Base-by-base conservation (phyloP, 1,284 basidiomycete genomes). In the Polyporus tsugae region DNA sequence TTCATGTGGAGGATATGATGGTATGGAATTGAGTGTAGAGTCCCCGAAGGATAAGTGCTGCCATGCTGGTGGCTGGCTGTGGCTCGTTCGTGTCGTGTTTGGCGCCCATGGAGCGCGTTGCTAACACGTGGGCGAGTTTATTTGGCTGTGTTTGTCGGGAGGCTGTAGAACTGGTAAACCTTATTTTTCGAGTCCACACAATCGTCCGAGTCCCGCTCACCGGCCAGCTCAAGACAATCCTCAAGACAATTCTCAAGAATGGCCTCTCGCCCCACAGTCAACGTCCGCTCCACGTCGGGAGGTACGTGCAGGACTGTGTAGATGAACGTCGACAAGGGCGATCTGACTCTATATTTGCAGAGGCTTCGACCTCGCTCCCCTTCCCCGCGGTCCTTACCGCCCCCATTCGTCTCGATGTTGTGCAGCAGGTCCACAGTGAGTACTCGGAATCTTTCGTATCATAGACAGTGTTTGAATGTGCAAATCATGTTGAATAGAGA, bases 321-420 rank as follows among this genome's bases (percentile, higher is more conserved):
- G n/a, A 17, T 15, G n/a, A n/a, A 1, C 4, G 9, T n/a, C 15
- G 42, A 33, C 38, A 11, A 29, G 33, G 22, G 60, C 25, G 13
- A 42, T 67, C 64, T 74, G 67, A 73, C 35, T 60, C 25, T 52
- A 41, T 60, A 17, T 22, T 39, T 73, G 36, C 78, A 93, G 95
- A 95, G 91, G 87, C 94, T 70, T 94, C 95, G 64, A 88, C 89
- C 82, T 97, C 96, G 68, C 90, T 98, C 72, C 93, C 96, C 70
- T 92, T 98, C 79, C 97, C 97, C 72, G 95, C 96, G 78, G 98
- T 99, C 81, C 89, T 99, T 81, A 97, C 96, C 79, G 98, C 97
- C 62, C 97, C 98, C 78, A 99, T 99, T 86, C 91, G 97, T 84
- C 91, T 97, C 80, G 97, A 99, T 89, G 96, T 99, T 73, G 97